These are phyloP conservation scores for Trichophyton schoenleinii DNA, from an alignment of 2,329 filamentous ascomycete species.

Conservation along the genomic window DNA sequence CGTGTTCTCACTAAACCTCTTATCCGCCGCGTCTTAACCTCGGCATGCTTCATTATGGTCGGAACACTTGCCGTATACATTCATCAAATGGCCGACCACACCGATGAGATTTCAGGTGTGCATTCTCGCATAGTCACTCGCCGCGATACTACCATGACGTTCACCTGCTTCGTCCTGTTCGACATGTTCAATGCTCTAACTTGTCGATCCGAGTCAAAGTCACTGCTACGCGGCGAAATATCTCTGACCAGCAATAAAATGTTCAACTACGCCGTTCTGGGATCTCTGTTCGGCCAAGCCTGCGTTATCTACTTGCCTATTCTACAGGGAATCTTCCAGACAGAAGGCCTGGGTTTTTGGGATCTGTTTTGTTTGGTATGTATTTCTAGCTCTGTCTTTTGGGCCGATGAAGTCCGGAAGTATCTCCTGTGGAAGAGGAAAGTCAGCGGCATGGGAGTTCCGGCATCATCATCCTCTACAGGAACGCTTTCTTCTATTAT, in stretches of 20 bases:
- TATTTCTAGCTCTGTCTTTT: conserved; percentile 83
- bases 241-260: conserved; percentile 74
- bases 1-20: conserved; percentile 79
- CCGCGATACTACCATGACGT: conserved; percentile 97
- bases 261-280: conserved; percentile 90
- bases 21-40: conserved; percentile 73
- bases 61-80: conserved; percentile 87
- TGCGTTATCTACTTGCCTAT: conserved; percentile 92
- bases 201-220: conserved; percentile 85
- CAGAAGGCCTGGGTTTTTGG: conserved; percentile 61
- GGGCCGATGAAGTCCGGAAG: conserved; percentile 85
- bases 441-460: conserved; percentile 16
- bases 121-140: conserved; percentile 59
- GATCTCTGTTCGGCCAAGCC: conserved; percentile 72
- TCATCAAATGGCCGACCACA: conserved; percentile 75
- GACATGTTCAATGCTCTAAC: conserved; percentile 99
- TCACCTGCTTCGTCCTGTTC: conserved; percentile 96
- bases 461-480: conserved; percentile 10
- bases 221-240: conserved; percentile 73
- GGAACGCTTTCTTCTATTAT: conserved; percentile 15
- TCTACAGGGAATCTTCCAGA: conserved; percentile 90
- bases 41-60: conserved; percentile 77
- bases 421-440: conserved; percentile 35
- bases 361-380: conserved; percentile 63
- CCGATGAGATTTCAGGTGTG: conserved; percentile 29